Percentiles rank a stretch among this genome's conserved stretches.
Conservation (phyloP, 2,329 filamentous ascomycete genomes). For the Emergomyces orientalis region DNA sequence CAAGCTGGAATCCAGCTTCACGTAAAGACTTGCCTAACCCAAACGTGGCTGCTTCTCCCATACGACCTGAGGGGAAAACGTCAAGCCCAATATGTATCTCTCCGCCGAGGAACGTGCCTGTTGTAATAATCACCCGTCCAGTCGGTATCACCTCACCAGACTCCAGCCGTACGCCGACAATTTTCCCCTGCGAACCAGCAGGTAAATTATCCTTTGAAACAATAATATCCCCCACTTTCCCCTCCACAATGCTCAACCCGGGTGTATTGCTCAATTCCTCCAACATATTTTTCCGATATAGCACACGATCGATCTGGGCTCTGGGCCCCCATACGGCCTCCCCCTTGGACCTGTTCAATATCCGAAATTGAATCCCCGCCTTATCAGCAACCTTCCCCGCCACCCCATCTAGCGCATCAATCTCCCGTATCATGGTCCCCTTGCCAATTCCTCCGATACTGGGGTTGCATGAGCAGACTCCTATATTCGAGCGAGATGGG, state of each 20-base stretch:
- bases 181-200: constrained; percentile 54
- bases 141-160: constrained; percentile 76
- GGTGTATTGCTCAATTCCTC: constrained; percentile 71
- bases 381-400: constrained; percentile 85
- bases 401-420: constrained; percentile 88
- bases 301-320: constrained; percentile 83
- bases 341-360: constrained; percentile 81
- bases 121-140: constrained; percentile 81
- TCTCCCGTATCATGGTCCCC: constrained; percentile 87
- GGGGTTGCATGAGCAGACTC: constrained; percentile 92
- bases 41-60: constrained; percentile 88
- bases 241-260: constrained; percentile 71
- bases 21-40: constrained; percentile 83
- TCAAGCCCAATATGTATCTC: constrained; percentile 94
- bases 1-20: constrained; percentile 80
- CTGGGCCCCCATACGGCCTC: constrained; percentile 95
- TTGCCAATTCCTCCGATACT: constrained; percentile 98
- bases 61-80: constrained; percentile 73
- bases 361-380: constrained; percentile 85
- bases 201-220: constrained; percentile 47
- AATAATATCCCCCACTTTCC: constrained; percentile 87
- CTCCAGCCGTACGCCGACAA: constrained; percentile 77
- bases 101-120: constrained; percentile 86
- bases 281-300: constrained; percentile 87
- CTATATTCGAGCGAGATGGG: constrained; percentile 77